Percentiles rank a stretch among this genome's conserved stretches.
phyloP scores from a whole-genome alignment of 352 stramenopile species.

The Plasmopara halstedii region DNA sequence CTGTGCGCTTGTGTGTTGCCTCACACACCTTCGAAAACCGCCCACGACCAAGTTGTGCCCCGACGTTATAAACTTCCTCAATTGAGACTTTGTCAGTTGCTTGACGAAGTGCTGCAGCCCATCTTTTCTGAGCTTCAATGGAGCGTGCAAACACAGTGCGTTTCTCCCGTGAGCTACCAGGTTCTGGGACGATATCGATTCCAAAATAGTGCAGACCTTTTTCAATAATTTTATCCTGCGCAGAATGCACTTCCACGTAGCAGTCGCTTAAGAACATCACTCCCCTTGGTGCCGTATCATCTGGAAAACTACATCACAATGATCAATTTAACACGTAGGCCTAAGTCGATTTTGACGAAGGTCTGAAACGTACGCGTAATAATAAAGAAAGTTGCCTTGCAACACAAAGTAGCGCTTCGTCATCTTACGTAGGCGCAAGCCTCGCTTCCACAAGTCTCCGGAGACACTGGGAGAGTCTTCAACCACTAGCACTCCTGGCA shows the following conservation, averaged over 20 bases:
- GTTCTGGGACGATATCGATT: slow-evolving; percentile 81
- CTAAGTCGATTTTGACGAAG: background rate
- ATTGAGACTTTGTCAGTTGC: slow-evolving; percentile 86
- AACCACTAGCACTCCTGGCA: slow-evolving; percentile 20
- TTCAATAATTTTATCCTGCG: slow-evolving; percentile 52
- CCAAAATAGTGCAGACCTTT: slow-evolving; percentile 80
- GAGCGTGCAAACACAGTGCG: slow-evolving; percentile 80
- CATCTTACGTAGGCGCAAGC: slow-evolving; percentile 75
- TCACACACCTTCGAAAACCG: slow-evolving; percentile 87
- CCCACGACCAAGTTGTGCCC: slow-evolving; percentile 78
- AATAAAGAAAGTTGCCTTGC: slow-evolving; percentile 86
- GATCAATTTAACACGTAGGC: background rate
- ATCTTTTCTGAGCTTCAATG: slow-evolving; percentile 66
- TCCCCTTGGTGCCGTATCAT: slow-evolving; percentile 64
- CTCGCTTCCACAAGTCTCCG: slow-evolving; percentile 72
- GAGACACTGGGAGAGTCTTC: slow-evolving; percentile 33
- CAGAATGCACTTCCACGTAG: slow-evolving; percentile 57
- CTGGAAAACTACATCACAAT: slow-evolving; percentile 29
- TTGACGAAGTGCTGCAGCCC: slow-evolving; percentile 61
- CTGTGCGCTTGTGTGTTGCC: slow-evolving; percentile 50
- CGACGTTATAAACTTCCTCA: slow-evolving; percentile 86
- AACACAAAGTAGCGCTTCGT: slow-evolving; percentile 82
- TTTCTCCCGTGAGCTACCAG: slow-evolving; percentile 54
- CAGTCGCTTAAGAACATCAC: slow-evolving; percentile 77
- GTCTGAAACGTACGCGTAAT: slow-evolving; percentile 49